Conservation (phyloP, 1,139 yeast genomes). For the Blastobotrys elegans region DNA sequence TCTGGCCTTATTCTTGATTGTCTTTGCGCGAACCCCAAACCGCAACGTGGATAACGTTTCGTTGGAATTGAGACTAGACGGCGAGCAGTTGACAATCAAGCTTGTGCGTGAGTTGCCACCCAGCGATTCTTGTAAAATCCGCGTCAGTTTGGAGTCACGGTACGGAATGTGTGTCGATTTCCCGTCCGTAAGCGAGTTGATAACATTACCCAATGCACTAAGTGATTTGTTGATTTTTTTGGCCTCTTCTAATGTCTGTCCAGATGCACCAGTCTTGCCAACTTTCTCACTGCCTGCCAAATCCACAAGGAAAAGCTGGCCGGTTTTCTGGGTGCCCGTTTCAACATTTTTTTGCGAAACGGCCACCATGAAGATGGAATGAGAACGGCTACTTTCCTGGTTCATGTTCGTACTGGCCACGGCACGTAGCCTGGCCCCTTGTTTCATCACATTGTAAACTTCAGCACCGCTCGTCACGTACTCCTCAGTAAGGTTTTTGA, state of each 20-base stretch:
- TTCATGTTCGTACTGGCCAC: slow-evolving; percentile 69
- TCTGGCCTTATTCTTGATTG: slow-evolving; percentile 62
- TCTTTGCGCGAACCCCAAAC: slow-evolving; percentile 76
- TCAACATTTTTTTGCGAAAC: slow-evolving; percentile 54
- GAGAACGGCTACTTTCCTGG: slow-evolving; percentile 73
- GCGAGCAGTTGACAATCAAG: slow-evolving; percentile 73
- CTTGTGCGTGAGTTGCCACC: slow-evolving; percentile 88
- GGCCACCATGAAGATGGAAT: slow-evolving; percentile 68
- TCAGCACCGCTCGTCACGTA: slow-evolving; percentile 59
- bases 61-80: slow-evolving; percentile 51
- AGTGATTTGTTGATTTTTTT: slow-evolving; percentile 77
- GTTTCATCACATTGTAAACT: slow-evolving; percentile 49
- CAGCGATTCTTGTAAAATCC: slow-evolving; percentile 76
- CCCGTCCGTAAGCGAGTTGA: slow-evolving; percentile 70
- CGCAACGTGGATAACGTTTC: slow-evolving; percentile 77
- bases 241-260: slow-evolving; percentile 75
- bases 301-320: slow-evolving; percentile 75
- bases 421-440: slow-evolving; percentile 54
- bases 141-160: slow-evolving; percentile 77
- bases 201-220: slow-evolving; percentile 75
- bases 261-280: slow-evolving; percentile 75
- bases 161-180: slow-evolving; percentile 67
- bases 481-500: slow-evolving; percentile 59
- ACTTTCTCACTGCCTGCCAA: slow-evolving; percentile 87
- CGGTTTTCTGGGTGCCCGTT: slow-evolving; percentile 48